A percentile compares a stretch with the other conserved stretches of the same genome.
phyloP scores from a whole-genome alignment of 768 basidiomycete genomes.

The Amanita molliuscula region DNA sequence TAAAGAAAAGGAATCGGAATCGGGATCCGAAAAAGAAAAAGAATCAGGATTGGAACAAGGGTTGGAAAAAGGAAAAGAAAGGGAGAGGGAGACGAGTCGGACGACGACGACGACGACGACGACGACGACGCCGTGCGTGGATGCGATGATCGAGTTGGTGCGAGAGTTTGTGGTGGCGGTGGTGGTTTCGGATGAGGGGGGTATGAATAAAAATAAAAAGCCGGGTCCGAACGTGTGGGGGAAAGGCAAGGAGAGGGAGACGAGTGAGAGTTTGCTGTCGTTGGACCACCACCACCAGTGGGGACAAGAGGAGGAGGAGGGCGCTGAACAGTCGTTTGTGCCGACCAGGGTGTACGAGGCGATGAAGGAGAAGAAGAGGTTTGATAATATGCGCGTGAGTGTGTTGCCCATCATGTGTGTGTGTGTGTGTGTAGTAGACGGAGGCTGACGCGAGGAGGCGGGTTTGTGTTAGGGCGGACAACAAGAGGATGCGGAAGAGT shows the following conservation, averaged over 20 bases:
- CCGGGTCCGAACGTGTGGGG: constrained; percentile 9
- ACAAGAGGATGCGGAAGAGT: constrained; percentile 98
- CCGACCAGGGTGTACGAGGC: constrained; percentile 86
- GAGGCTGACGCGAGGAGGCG: too few species aligned
- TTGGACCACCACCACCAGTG: too few species aligned
- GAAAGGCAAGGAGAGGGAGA: constrained; percentile 16
- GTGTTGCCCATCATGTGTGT: too few species aligned
- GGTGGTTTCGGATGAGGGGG: too few species aligned
- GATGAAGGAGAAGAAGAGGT: constrained; percentile 87
- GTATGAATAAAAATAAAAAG: too few species aligned
- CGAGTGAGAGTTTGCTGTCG: constrained; percentile 20
- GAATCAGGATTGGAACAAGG: constrained; percentile 18
- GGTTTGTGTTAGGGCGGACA: constrained; percentile 66
- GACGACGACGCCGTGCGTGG: constrained; percentile 58
- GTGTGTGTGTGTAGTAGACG: too few species aligned
- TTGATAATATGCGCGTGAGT: constrained; percentile 85
- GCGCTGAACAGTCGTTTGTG: constrained; percentile 60
- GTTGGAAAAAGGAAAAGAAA: constrained; percentile 16
- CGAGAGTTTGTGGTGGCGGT: constrained; percentile 57
- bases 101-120: too few species aligned
- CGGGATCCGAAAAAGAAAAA: too few species aligned
- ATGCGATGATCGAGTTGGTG: constrained; percentile 65
- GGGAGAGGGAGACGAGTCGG: constrained; percentile 17
- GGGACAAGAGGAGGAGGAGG: constrained; percentile 36
- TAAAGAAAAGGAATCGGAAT: too few species aligned